phyloP scores from a whole-genome alignment of 2,329 filamentous ascomycete genomes.

The Bimuria novae-zelandiae region DNA sequence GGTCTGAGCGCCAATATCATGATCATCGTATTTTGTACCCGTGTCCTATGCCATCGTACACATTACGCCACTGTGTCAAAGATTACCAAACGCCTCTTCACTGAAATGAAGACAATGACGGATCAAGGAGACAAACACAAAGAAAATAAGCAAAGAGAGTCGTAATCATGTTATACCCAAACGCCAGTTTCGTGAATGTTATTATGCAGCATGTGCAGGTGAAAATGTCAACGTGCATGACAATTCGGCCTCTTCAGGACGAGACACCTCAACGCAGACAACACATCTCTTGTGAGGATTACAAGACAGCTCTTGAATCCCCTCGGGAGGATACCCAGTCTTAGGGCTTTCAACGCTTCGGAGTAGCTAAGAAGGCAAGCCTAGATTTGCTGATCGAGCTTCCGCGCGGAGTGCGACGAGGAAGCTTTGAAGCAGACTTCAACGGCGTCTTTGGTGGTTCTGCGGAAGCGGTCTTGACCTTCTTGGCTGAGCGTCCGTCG shows the following conservation, averaged over 20 bases:
- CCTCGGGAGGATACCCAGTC: not conserved
- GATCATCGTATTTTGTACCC: not conserved
- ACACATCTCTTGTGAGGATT: no score
- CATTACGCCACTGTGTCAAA: not conserved
- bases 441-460: constrained; percentile 37
- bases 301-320: no score
- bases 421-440: constrained; percentile 32
- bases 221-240: not conserved
- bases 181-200: not conserved
- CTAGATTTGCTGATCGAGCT: constrained; percentile 44
- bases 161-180: not conserved
- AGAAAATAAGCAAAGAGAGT: not conserved
- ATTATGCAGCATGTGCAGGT: not conserved
- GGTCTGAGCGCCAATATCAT: not conserved
- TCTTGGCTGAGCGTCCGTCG: constrained; percentile 40
- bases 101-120: not conserved
- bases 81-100: not conserved
- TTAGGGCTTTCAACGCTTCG: constrained; percentile 42
- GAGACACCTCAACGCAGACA: not conserved
- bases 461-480: constrained; percentile 29
- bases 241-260: not conserved
- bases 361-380: constrained; percentile 45
- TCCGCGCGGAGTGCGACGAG: constrained; percentile 35
- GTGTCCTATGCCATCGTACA: not conserved
- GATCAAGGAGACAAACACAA: not conserved